A percentile compares a stretch with the other conserved stretches of the same genome.
phyloP scores from a whole-genome alignment of 345 rosid species.

The Salix dunnii region DNA sequence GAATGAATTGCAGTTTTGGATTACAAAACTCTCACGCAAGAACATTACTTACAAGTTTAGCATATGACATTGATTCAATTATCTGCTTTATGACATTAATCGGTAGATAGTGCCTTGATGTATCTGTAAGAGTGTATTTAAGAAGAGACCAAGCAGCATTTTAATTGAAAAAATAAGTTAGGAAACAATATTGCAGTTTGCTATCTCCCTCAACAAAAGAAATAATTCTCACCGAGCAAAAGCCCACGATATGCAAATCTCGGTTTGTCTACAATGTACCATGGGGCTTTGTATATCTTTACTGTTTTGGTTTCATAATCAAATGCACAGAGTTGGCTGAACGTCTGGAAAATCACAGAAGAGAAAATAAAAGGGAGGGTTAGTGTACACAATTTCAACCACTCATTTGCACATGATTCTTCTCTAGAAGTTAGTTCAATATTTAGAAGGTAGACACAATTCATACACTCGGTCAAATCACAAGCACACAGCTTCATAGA shows the following conservation, averaged over 20 bases:
- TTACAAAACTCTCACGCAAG: slow-evolving; percentile 12
- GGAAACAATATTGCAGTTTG: background rate
- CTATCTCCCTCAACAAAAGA: background rate
- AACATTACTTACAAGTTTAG: slow-evolving; percentile 72
- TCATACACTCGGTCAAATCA: background rate
- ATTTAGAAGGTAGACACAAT: background rate
- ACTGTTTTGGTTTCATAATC: slow-evolving; percentile 69
- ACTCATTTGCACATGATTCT: background rate
- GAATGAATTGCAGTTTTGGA: slow-evolving; percentile 10
- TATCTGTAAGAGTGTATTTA: slow-evolving; percentile 51
- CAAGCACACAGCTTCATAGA: slow-evolving; percentile 1
- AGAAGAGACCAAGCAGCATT: slow-evolving; percentile 8
- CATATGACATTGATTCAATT: slow-evolving; percentile 89
- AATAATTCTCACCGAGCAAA: slow-evolving; percentile 51
- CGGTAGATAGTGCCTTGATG: slow-evolving; percentile 85
- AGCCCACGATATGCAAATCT: slow-evolving; percentile 87
- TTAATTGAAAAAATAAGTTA: background rate
- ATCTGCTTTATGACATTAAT: slow-evolving; percentile 71
- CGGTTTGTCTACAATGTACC: slow-evolving; percentile 84
- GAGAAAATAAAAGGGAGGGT: background rate
- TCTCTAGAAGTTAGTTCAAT: background rate
- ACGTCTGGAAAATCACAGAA: slow-evolving; percentile 57
- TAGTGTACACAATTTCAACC: background rate
- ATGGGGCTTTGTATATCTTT: slow-evolving; percentile 67
- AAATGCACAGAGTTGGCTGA: slow-evolving; percentile 83